phyloP scores from a whole-genome alignment of 1,284 basidiomycete genomes.

The Trichosporon faecale region DNA sequence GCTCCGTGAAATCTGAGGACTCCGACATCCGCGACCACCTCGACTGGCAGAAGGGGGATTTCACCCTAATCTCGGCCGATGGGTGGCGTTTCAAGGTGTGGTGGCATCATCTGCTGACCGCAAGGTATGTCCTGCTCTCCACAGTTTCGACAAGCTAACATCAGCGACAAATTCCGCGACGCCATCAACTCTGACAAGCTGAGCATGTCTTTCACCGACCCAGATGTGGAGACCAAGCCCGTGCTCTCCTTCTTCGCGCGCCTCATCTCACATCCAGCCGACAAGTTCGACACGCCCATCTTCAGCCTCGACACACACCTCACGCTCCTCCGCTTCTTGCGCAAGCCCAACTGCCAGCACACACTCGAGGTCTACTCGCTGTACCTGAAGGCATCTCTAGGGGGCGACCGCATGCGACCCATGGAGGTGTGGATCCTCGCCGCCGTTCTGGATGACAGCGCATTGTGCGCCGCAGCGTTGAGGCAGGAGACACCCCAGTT shows the following conservation, averaged over 20 bases:
- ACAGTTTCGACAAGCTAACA: neutral
- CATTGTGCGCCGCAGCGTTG: neutral
- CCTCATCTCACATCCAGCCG: neutral
- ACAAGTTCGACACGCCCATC: neutral
- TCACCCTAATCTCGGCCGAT: slow-evolving; percentile 9
- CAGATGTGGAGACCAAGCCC: neutral
- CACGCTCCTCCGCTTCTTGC: neutral
- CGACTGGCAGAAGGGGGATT: slow-evolving; percentile 2
- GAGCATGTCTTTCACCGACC: neutral
- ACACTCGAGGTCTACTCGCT: neutral
- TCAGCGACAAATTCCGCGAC: neutral
- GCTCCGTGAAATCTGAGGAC: neutral
- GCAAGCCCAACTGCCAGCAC: neutral
- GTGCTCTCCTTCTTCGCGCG: neutral
- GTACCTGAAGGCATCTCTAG: neutral
- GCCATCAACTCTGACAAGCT: neutral
- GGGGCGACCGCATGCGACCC: neutral
- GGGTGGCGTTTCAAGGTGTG: neutral
- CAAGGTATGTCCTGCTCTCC: neutral
- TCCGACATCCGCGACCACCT: neutral
- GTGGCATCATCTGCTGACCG: neutral
- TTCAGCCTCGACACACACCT: neutral
- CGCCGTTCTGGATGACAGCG: neutral
- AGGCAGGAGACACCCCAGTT: neutral
- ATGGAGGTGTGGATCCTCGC: neutral